Evolutionary conservation across 148 eudicot genomes (phyloP), one percentile per base, ranked within the genome.

Genomic region (Rhododendron ferrugineum): DNA sequence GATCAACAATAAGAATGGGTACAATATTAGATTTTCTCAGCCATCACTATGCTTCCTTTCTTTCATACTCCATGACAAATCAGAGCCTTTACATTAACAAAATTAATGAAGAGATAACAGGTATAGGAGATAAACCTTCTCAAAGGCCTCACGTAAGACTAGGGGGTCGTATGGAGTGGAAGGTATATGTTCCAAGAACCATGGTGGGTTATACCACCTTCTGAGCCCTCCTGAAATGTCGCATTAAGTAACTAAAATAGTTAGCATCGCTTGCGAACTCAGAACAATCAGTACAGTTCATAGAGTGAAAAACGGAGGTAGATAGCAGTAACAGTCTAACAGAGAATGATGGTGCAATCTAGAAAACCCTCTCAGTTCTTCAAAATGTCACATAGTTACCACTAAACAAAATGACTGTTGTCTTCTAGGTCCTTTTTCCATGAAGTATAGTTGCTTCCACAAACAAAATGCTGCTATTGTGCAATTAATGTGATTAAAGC

Each of bases 161-260:
- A 91, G 88, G 66, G 95, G 92, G 70, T 96, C 98, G 81, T 93
- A 96, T 50, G 95, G 93, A 85, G 90, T 60, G 78, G 91, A 90
- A 77, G 98, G 98, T 32, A 93, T 93, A 74, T 85, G 85, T 84
- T 94, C 98, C 26, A 90, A 47, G 82, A 6, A 96, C 98, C 98
- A 96, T 84, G 91, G 90, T 80, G 98, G 98, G 90, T 96, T 96
- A 89, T 90, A 92, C 98, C 98, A 96, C 88, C 98, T 93, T 89
- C 94, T 92, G 44, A 94, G 85, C 77, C 83, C 93, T 79, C 98
- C 98, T 96, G 90, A 84, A n/a, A 85, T 80, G 66, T 85, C 50
- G 47, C 78, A 81, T 36, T 81, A 77, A 76, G 72, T 85, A 40
- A 26, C 62, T 30, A 20, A 79, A 86, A 49, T 37, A 37, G 22